Evolutionary conservation across 371 early-diverging fungal genomes (phyloP), one percentile per base, ranked within the genome.

Genomic region (Mucor racemosus): DNA sequence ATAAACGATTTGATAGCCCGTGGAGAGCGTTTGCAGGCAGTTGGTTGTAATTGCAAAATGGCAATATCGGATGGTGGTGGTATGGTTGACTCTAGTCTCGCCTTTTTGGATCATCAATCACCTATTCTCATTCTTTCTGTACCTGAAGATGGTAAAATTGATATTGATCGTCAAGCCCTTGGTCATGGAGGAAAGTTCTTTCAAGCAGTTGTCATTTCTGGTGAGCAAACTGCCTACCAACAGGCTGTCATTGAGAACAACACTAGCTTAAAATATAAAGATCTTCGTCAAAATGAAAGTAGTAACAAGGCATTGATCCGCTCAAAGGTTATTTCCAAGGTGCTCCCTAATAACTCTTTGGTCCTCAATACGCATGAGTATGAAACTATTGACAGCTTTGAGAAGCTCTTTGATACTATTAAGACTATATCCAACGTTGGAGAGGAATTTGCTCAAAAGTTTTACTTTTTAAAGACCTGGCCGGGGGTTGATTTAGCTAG

Each of bases 301-400:
- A 60, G 48, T 8, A 64, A 65, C 42, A 61, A 64, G 26, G 58
- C 68, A 15, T 68, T 72, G 38, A 62, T 79, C 7, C 68, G 71
- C 40, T 53, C 76, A 36, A 81, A 76, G 17, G 62, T 68, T 4
- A 46, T 79, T 10, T 64, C 65, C 11, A 60, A 35, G 19, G 38
- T 71, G 17, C 14, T 58, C 13, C 71, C 66, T 15, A 17, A 26
- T 26, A 58, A 66, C 10, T 14, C 66, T 3, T 10, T 79, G 35
- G 46, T 60, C 5, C 35, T 79, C 13, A 41, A 60, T 9, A 75
- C 69, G 9, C 46, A 71, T 50, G 80, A 83, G 61, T 70, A 78
- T 72, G 75, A 84, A 59, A 66, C 76, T 13, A 64, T 85, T 41
- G 69, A 78, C 31, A 75, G 66, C 31, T 66, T 75, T 46, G 74